A percentile compares a stretch with the other conserved stretches of the same genome.
Evolutionary conservation across 345 rosid genomes (phyloP).

Genomic region (Lumnitzera littorea): DNA sequence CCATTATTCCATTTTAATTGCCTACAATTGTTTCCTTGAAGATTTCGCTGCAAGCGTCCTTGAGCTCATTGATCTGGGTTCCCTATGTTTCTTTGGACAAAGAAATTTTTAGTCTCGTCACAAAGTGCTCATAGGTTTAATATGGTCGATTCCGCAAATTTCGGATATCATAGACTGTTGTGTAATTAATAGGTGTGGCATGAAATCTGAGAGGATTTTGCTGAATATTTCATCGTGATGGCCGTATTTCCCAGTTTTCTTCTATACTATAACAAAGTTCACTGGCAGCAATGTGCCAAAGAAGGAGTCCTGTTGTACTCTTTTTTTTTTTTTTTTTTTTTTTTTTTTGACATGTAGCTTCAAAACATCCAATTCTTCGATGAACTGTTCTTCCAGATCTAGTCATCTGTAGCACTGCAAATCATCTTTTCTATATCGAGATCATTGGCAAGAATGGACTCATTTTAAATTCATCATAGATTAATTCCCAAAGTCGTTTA

Average conservation of each 20-base stretch:
- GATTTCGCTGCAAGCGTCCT: neutral
- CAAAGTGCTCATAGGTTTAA: constrained; percentile 4
- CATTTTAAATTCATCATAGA: constrained; percentile 24
- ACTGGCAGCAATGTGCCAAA: constrained; percentile 55
- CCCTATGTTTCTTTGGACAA: neutral
- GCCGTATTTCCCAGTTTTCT: neutral
- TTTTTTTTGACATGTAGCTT: constrained; percentile 16
- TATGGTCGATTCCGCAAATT: constrained; percentile 2
- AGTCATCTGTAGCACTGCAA: constrained; percentile 46
- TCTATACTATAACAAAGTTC: constrained; percentile 26
- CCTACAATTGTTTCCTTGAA: constrained; percentile 17
- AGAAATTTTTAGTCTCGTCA: constrained; percentile 8
- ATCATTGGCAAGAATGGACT: constrained; percentile 25
- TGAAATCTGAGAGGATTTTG: constrained; percentile 10
- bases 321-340: constrained; percentile 2
- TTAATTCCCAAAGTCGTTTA: constrained; percentile 35
- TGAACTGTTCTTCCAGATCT: constrained; percentile 25
- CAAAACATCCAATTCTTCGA: constrained; percentile 2
- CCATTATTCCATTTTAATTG: constrained; percentile 21
- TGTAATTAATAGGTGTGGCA: constrained; percentile 6
- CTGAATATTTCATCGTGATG: neutral
- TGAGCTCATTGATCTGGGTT: constrained; percentile 1
- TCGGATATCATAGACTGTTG: constrained; percentile 9
- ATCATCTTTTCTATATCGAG: constrained; percentile 35
- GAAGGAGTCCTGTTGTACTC: constrained; percentile 38